Evolutionary conservation across 176 grass and related monocot genomes (phyloP).

Genomic region (Pontederia paniculata): DNA sequence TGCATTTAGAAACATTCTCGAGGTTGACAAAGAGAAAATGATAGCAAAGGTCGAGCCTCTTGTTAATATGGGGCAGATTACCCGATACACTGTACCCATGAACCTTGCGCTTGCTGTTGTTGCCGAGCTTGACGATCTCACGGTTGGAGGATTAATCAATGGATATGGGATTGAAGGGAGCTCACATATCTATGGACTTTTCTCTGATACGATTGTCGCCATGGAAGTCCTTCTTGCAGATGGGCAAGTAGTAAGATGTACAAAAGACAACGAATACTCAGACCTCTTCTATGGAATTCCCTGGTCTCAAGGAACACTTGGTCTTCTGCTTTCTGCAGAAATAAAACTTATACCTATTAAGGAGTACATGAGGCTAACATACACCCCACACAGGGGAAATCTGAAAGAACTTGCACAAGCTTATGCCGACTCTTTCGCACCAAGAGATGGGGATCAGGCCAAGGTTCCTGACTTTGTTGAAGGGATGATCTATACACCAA

Average conservation of each 20-base stretch:
- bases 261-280: constrained; percentile 1
- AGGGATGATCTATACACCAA: constrained; percentile 52
- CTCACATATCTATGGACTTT: constrained; percentile 1
- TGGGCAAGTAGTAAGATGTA: not conserved
- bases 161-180: constrained; percentile 1
- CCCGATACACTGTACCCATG: not conserved
- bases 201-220: not conserved
- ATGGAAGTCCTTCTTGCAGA: not conserved
- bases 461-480: constrained; percentile 91
- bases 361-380: constrained; percentile 1
- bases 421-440: not conserved
- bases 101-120: not conserved
- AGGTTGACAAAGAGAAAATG: not conserved
- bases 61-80: not conserved
- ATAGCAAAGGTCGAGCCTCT: not conserved
- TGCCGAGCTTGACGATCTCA: not conserved
- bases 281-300: constrained; percentile 1
- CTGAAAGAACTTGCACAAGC: not conserved
- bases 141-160: not conserved
- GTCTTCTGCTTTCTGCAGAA: not conserved
- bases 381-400: not conserved
- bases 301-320: constrained; percentile 6
- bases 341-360: not conserved
- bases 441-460: constrained; percentile 43
- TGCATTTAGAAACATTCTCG: not conserved